Base-by-base conservation (phyloP, 108 stramenopile species). In the Cylindrotheca fusiformis region DNA sequence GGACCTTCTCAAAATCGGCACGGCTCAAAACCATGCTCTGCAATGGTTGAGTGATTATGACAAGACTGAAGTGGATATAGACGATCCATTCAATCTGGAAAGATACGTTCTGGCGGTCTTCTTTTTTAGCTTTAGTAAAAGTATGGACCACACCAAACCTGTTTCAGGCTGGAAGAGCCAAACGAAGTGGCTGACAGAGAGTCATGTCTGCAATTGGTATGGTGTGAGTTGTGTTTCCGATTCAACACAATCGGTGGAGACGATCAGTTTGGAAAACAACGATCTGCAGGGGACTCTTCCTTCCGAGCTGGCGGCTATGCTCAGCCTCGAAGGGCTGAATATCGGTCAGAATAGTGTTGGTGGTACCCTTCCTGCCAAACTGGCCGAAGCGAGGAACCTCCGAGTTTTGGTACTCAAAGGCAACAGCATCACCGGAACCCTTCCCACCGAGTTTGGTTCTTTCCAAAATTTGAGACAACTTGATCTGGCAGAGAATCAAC, bases 31-130 rank as follows among this genome's bases (percentile, higher is more conserved):
- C 28, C 50, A 74, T 33, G 78, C 73, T 20, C 18, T 79, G 14
- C 29, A 63, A 10, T 79, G 78, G 78, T 51, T 79, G 23, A 61
- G 73, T 2, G 66, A 71, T 60, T 44, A 59, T 45, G 82, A 83
- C 44, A 28, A 63, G 21, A 51, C 69, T 50, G 41, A 63, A 28
- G 14, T 74, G 0, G 29, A 33, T 2, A 51, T 32, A 0, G 60
- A 36, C 4, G 67, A 68, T 52, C 32, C 46, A 4, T 50, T 58
- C 21, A 27, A 71, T 23, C 30, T 80, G 31, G 60, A 77, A 33
- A 68, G 79, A n/a, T 84, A 76, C 55, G 70, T 69, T 32, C 45
- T 82, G 24, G 72, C 80, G 8, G 75, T 77, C 21, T 55, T 85
- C 8, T 85, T 58, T 49, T 80, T 71, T 48, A 57, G 49, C 28